Percentiles rank a stretch among this genome's conserved stretches.
These are phyloP conservation scores for Sarcocystis neurona DNA, from an alignment of 169 alveolate genomes.

Conservation along the genomic window DNA sequence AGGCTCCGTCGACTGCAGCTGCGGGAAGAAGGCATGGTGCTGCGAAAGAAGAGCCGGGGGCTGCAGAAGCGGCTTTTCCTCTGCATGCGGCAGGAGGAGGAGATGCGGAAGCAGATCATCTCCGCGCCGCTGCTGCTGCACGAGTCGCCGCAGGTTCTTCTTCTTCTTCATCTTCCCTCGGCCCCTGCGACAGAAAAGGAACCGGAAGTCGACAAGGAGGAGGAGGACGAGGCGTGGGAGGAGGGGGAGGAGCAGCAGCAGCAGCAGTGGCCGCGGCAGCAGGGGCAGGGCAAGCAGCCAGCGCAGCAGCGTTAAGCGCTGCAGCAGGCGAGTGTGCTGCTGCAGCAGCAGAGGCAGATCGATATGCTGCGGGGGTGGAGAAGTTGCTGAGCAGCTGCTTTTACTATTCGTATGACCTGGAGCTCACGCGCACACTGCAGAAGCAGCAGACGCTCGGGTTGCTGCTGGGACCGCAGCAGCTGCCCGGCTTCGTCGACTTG, in stretches of 20 bases:
- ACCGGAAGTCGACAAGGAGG: background rate
- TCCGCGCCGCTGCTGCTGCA: no score
- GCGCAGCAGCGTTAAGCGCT: background rate
- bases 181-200: background rate
- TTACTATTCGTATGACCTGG: slow-evolving; percentile 52
- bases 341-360: slow-evolving; percentile 20
- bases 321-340: background rate
- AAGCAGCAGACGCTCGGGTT: slow-evolving; percentile 29
- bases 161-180: no score
- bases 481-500: slow-evolving; percentile 30
- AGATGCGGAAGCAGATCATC: no score
- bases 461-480: slow-evolving; percentile 17
- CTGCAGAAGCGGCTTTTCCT: no score
- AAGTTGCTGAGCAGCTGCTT: slow-evolving; percentile 48
- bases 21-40: no score
- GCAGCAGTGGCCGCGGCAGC: background rate
- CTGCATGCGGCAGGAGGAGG: no score
- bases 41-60: no score
- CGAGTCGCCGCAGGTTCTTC: no score
- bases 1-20: no score
- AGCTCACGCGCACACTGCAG: slow-evolving; percentile 61
- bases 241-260: background rate
- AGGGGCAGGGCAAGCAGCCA: background rate
- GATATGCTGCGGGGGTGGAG: slow-evolving; percentile 27
- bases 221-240: background rate